phyloP scores from a whole-genome alignment of 23 red algal species.

The Gracilaria vermiculophylla region DNA sequence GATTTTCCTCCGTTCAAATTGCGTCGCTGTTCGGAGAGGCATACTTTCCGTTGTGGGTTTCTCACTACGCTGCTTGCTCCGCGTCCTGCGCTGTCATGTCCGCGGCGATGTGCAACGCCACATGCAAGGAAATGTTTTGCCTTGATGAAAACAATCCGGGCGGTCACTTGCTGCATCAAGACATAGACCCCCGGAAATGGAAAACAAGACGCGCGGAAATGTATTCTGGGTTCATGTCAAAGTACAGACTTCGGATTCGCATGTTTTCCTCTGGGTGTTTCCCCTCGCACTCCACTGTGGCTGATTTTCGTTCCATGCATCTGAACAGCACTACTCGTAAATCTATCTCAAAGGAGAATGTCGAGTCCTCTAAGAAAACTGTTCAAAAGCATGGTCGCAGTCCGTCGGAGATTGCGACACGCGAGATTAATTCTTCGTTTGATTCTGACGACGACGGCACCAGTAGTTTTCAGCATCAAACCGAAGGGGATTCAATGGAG shows the following conservation, averaged over 20 bases:
- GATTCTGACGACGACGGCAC: background rate
- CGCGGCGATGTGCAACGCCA: conserved; percentile 36
- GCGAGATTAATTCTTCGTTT: background rate
- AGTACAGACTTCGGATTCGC: conserved; percentile 29
- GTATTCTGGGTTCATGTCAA: conserved; percentile 53
- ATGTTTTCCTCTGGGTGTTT: background rate
- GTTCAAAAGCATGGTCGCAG: background rate
- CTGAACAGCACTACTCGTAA: background rate
- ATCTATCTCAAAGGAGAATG: background rate
- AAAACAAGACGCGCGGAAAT: conserved; percentile 43
- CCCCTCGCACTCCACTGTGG: background rate
- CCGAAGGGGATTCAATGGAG: background rate
- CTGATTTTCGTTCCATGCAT: background rate
- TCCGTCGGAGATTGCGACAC: background rate
- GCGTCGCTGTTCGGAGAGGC: conserved; percentile 47
- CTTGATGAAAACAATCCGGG: background rate
- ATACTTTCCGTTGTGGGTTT: conserved; percentile 36
- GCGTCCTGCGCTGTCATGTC: conserved; percentile 38
- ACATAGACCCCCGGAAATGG: conserved; percentile 40
- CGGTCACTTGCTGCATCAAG: background rate
- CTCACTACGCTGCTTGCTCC: conserved; percentile 49
- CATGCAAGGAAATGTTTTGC: conserved; percentile 27
- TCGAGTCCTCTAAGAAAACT: background rate
- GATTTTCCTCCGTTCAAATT: background rate
- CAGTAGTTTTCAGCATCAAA: background rate